phyloP scores from a whole-genome alignment of 2,329 filamentous ascomycete genomes.

The Volutella citrinella region DNA sequence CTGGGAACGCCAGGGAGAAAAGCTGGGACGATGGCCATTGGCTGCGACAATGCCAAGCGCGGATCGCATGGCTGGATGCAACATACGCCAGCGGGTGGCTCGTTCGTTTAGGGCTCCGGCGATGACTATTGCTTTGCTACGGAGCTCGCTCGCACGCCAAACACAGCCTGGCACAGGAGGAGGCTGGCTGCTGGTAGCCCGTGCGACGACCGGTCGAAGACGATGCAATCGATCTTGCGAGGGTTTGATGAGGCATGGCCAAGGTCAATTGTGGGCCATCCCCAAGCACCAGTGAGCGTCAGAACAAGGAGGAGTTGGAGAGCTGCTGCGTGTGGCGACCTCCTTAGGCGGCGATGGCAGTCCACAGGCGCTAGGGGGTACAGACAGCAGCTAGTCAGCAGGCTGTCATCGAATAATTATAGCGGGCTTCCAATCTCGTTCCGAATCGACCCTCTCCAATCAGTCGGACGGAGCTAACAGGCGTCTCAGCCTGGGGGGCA shows the following conservation, averaged over 20 bases:
- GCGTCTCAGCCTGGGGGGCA: conserved; percentile 1
- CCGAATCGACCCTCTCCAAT: conserved; percentile 13
- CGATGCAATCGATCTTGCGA: too few relatives aligned
- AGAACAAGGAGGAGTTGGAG: conserved; percentile 6
- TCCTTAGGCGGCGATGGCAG: too few relatives aligned
- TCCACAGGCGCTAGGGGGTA: conserved; percentile 2
- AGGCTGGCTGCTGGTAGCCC: too few relatives aligned
- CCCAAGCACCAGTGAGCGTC: conserved; percentile 4
- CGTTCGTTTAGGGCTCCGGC: conserved; percentile 2
- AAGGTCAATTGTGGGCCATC: conserved; percentile 6
- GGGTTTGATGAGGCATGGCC: conserved; percentile 17
- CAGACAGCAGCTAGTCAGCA: conserved; percentile 5
- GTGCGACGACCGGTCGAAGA: too few relatives aligned
- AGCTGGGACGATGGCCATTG: conserved; percentile 28
- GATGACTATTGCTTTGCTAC: conserved; percentile 17
- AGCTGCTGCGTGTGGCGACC: too few relatives aligned
- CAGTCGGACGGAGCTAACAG: conserved; percentile 16
- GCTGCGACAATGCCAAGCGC: conserved; percentile 7
- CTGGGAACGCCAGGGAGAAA: conserved; percentile 24
- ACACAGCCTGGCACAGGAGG: too few relatives aligned
- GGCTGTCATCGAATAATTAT: too few relatives aligned
- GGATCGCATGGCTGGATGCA: conserved; percentile 10
- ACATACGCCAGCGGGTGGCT: too few relatives aligned
- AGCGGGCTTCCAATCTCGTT: conserved; percentile 15
- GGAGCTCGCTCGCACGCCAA: too few relatives aligned